These are phyloP conservation scores for Leccinum imitatum DNA, from an alignment of 768 basidiomycete species.

Conservation along the genomic window DNA sequence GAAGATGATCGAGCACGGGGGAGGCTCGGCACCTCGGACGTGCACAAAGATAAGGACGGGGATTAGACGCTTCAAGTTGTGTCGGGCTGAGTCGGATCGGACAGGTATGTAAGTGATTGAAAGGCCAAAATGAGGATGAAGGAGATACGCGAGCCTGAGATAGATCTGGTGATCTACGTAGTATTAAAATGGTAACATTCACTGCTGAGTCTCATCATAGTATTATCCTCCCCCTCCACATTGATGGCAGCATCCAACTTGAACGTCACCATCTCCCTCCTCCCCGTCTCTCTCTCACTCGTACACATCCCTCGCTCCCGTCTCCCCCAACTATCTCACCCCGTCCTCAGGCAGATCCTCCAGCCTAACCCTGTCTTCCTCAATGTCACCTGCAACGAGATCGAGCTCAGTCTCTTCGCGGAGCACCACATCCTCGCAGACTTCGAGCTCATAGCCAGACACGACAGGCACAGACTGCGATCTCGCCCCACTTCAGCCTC, in stretches of 20 bases:
- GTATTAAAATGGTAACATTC: slow-evolving; percentile 1
- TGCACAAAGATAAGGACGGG: slow-evolving; percentile 13
- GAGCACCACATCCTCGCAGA: slow-evolving; percentile 55
- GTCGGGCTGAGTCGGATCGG: slow-evolving; percentile 10
- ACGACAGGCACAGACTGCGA: slow-evolving; percentile 49
- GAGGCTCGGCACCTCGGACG: neutral
- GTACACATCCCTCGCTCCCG: slow-evolving; percentile 75
- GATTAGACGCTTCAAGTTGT: neutral
- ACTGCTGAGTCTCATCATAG: slow-evolving; percentile 11
- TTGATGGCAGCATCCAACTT: slow-evolving; percentile 30
- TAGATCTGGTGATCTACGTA: slow-evolving; percentile 2
- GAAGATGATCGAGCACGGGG: neutral
- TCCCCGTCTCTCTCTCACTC: slow-evolving; percentile 69
- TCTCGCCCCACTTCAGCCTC: slow-evolving; percentile 41
- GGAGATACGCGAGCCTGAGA: neutral
- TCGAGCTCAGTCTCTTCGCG: slow-evolving; percentile 76
- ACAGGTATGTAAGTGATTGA: neutral
- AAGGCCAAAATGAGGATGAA: neutral
- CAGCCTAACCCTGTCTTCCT: slow-evolving; percentile 66
- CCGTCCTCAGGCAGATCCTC: slow-evolving; percentile 67
- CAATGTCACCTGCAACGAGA: slow-evolving; percentile 75
- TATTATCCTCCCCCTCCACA: slow-evolving; percentile 7
- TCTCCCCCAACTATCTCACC: slow-evolving; percentile 54
- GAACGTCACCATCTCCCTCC: slow-evolving; percentile 62
- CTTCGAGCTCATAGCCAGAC: slow-evolving; percentile 60